Percentiles rank a stretch among this genome's conserved stretches.
phyloP scores from a whole-genome alignment of 2,329 filamentous ascomycete genomes.

The Microascus cirrosus region DNA sequence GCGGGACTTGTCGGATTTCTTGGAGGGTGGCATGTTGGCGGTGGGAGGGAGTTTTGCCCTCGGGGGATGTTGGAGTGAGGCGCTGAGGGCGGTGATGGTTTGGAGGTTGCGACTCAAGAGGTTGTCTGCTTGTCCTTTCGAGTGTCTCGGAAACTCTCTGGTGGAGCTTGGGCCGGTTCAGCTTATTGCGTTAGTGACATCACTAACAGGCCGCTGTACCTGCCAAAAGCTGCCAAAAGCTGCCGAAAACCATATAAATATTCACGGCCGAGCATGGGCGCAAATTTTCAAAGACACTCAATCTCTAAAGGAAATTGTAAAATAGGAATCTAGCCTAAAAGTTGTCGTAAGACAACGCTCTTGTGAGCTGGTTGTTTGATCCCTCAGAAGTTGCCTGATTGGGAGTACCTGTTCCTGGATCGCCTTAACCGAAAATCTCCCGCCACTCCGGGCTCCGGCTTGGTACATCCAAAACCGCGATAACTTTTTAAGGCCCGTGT shows the following conservation, averaged over 20 bases:
- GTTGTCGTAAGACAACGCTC: too few species aligned
- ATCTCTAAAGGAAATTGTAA: too few species aligned
- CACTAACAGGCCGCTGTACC: neutral
- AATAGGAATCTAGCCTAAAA: too few species aligned
- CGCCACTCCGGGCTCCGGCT: neutral
- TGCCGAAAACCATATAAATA: neutral
- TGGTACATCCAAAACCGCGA: neutral
- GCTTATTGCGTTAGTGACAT: neutral
- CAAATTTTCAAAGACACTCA: too few species aligned
- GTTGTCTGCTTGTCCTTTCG: neutral
- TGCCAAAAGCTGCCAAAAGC: neutral
- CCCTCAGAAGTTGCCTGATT: too few species aligned
- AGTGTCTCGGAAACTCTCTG: neutral
- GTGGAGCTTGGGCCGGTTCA: constrained; percentile 1
- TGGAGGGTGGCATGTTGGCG: constrained; percentile 14
- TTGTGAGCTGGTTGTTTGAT: neutral
- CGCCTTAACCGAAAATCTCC: neutral
- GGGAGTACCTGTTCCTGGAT: neutral
- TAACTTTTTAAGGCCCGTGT: neutral
- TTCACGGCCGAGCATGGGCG: too few species aligned
- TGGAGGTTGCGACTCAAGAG: neutral
- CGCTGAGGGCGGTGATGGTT: neutral
- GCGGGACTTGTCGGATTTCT: constrained; percentile 21
- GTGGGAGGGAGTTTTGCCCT: neutral
- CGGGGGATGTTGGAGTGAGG: neutral